Evolutionary conservation across 805 yeast genomes (phyloP), one percentile per base, ranked within the genome.

Genomic region (Clavispora santaluciae): DNA sequence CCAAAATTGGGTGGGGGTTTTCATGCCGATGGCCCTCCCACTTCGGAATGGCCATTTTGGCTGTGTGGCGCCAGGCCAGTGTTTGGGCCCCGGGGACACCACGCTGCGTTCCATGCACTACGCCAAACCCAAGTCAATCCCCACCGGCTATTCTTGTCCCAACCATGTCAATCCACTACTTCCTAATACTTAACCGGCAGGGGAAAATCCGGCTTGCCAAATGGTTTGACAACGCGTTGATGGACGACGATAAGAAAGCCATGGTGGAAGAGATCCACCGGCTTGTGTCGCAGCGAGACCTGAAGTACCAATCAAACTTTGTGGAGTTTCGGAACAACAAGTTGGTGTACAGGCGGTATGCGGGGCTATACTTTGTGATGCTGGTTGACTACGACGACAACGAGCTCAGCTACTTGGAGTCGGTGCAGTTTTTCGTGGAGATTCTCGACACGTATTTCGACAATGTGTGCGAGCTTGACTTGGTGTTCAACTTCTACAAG

Each of bases 401-500:
- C 55, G 97, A 89, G 56, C 73, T 93, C 43, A 77, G 81, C 39
- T 86, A 84, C 54, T 66, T 93, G 38, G 95, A 93, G 46, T 79
- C 86, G 21, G 79, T 91, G 28, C 98, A 91, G 57, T 68, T 90
- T 40, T 78, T 91, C 46, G 97, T 91, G 15, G 96, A 93, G 63
- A 79, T 88, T 7, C 66, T 91, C 41, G 98, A 91, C 60, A 72
- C 81, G 10, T 87, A 82, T 59, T 91, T 91, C 55, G 83, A 88
- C 49, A 88, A 82, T 54, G 98, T 91, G 6, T 90, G 97, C 64
- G 97, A 91, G 63, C 72, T 91, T 50, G 98, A 91, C 59, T 73
- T 93, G 42, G 95, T 93, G 16, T 93, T 90, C 69, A 88, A 89
- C 62, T 91, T 91, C 63, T 82, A 83, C 69, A 87, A 84, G 60